A percentile compares a stretch with the other conserved stretches of the same genome.
These are phyloP conservation scores for Zygosaccharomyces pseudorouxii DNA, from an alignment of 805 yeast species.

Conservation along the genomic window DNA sequence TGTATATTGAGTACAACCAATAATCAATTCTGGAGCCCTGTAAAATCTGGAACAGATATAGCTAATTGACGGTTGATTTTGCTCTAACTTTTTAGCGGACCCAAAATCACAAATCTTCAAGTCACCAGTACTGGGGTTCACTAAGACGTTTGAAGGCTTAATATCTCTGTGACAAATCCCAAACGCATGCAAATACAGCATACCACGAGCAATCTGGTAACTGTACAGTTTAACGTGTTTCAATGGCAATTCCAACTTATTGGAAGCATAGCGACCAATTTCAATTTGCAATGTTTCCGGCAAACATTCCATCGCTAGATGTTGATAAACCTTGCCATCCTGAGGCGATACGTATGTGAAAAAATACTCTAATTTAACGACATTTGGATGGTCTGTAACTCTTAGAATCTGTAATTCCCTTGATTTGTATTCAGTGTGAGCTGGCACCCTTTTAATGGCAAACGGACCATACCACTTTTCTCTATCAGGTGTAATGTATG, in stretches of 20 bases:
- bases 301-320: conserved; percentile 80
- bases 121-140: conserved; percentile 61
- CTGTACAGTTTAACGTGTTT: conserved; percentile 73
- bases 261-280: conserved; percentile 61
- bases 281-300: conserved; percentile 78
- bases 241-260: conserved; percentile 59
- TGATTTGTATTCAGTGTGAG: conserved; percentile 80
- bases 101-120: conserved; percentile 84
- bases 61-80: conserved; percentile 82
- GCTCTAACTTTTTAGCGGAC: conserved; percentile 73
- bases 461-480: conserved; percentile 68
- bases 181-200: conserved; percentile 75
- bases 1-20: conserved; percentile 83
- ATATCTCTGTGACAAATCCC: conserved; percentile 82
- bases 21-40: conserved; percentile 86
- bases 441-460: conserved; percentile 81
- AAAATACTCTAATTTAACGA: conserved; percentile 62
- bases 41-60: conserved; percentile 95
- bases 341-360: conserved; percentile 61
- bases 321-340: conserved; percentile 68
- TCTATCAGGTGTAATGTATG: conserved; percentile 45
- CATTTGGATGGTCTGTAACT: conserved; percentile 74
- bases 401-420: conserved; percentile 75
- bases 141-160: conserved; percentile 75
- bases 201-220: conserved; percentile 76